Base-by-base conservation (phyloP, 805 yeast species). In the Ogataea pini region DNA sequence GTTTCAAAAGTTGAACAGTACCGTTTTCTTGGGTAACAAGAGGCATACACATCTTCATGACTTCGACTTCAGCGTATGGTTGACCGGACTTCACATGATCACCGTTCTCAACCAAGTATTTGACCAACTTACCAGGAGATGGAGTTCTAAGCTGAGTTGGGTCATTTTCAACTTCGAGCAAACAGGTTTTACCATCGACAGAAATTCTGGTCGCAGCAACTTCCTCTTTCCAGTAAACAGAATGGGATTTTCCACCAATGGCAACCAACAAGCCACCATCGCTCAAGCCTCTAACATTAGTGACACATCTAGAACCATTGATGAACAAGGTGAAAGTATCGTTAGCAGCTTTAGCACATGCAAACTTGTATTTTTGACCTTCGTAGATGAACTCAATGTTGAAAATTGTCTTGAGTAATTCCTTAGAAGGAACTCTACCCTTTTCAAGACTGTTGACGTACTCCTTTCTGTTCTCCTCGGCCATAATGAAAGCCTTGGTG, bases 1-100 rank as follows among this genome's bases (percentile, higher is more conserved):
- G 99, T 71, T 94, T 92, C 65, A 94, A 82, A 36, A 90, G 74
- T 73, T 92, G 97, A 46, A 91, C 88, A 49, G 79, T 76, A 78
- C 99, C 99, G 62, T 87, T 86, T 69, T 92, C 99, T 69, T 84
- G 89, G 17, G 97, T 92, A 63, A 91, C 74, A 61, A 94, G 78
- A 43, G 99, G 97, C 97, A 94, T 94, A 71, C 91, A 90, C 99
- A 94, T 94, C 72, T 94, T 94, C 99, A 94, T 94, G 58, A 94
- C 99, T 73, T 94, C 99, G 49, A 94, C 97, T 73, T 94, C 99
- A 36, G 99, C 99, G 64, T 82, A 95, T 39, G 97, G 84, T 72
- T 92, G 96, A 52, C 98, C 98, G 51, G 94, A 83, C 44, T 70
- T 72, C 60, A 94, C 80, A 63, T 92, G 98, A 55, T 92, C 99